Evolutionary conservation across 345 rosid genomes (phyloP).

Genomic region (Raphanus sativus): DNA sequence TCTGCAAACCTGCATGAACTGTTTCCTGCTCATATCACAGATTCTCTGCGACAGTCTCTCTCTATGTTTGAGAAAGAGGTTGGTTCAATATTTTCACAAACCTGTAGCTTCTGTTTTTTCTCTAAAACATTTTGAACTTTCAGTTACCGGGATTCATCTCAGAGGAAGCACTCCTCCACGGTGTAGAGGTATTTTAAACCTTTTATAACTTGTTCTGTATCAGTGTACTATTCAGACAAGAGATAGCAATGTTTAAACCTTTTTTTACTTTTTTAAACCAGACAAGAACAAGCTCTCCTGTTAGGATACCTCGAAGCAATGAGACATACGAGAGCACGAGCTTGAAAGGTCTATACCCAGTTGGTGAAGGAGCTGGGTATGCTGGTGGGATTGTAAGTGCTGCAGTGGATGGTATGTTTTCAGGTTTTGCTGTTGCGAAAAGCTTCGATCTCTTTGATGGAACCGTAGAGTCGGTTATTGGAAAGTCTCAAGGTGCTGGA

Average conservation of each 20-base stretch:
- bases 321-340: constrained; percentile 79
- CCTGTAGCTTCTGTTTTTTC: constrained; percentile 11
- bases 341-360: constrained; percentile 78
- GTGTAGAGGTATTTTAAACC: constrained; percentile 76
- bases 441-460: constrained; percentile 51
- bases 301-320: constrained; percentile 65
- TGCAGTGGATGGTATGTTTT: constrained; percentile 92
- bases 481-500: constrained; percentile 67
- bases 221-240: neutral
- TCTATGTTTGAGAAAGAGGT: constrained; percentile 83
- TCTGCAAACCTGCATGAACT: constrained; percentile 81
- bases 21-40: constrained; percentile 67
- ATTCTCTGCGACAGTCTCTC: constrained; percentile 69
- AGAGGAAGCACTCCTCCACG: constrained; percentile 86
- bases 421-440: constrained; percentile 85
- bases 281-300: constrained; percentile 94
- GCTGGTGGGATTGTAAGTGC: constrained; percentile 99
- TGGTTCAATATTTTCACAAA: constrained; percentile 1
- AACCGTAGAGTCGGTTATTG: constrained; percentile 61
- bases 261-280: constrained; percentile 18
- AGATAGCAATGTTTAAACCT: neutral
- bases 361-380: constrained; percentile 99
- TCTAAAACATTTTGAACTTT: constrained; percentile 29
- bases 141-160: constrained; percentile 93
- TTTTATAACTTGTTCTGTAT: neutral